Evolutionary conservation across 192 early-diverging fungal species (phyloP).

Genomic region (Linnemannia hyalina): DNA sequence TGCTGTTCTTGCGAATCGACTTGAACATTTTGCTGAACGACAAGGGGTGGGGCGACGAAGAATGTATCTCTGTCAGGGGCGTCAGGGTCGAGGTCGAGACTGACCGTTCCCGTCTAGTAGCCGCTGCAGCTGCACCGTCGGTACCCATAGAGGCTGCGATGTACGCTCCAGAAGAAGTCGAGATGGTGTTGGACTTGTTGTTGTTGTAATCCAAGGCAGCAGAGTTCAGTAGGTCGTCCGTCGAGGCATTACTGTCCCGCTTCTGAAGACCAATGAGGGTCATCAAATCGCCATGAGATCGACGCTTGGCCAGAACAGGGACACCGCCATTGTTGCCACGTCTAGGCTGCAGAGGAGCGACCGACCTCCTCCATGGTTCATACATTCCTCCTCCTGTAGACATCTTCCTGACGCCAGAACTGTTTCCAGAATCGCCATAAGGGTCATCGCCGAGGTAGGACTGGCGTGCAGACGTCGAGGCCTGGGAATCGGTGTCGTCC

Average conservation of each 20-base stretch:
- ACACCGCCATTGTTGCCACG: slow-evolving; percentile 17
- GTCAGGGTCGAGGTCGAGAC: slow-evolving; percentile 29
- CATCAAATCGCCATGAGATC: slow-evolving; percentile 48
- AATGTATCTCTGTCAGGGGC: not conserved
- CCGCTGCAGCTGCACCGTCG: not conserved
- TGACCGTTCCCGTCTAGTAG: slow-evolving; percentile 24
- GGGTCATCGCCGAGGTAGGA: slow-evolving; percentile 46
- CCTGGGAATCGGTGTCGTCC: slow-evolving; percentile 10
- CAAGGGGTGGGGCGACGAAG: slow-evolving; percentile 16
- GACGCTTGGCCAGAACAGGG: slow-evolving; percentile 23
- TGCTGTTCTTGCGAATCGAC: slow-evolving; percentile 44
- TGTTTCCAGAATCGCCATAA: slow-evolving; percentile 27
- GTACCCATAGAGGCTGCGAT: slow-evolving; percentile 2
- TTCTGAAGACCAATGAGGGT: slow-evolving; percentile 37
- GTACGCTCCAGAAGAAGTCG: slow-evolving; percentile 17
- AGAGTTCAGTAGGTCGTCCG: slow-evolving; percentile 7
- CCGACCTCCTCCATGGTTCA: slow-evolving; percentile 43
- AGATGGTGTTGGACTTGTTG: slow-evolving; percentile 24
- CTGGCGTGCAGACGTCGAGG: slow-evolving; percentile 5
- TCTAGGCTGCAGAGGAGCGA: not conserved
- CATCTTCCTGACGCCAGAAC: not conserved
- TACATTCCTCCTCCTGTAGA: slow-evolving; percentile 7
- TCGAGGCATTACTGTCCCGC: slow-evolving; percentile 17
- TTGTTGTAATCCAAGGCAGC: not conserved
- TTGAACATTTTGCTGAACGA: slow-evolving; percentile 51